A percentile compares a stretch with the other conserved stretches of the same genome.
These are phyloP conservation scores for Lanmaoa rubissima DNA, from an alignment of 768 basidiomycete genomes.

Conservation along the genomic window DNA sequence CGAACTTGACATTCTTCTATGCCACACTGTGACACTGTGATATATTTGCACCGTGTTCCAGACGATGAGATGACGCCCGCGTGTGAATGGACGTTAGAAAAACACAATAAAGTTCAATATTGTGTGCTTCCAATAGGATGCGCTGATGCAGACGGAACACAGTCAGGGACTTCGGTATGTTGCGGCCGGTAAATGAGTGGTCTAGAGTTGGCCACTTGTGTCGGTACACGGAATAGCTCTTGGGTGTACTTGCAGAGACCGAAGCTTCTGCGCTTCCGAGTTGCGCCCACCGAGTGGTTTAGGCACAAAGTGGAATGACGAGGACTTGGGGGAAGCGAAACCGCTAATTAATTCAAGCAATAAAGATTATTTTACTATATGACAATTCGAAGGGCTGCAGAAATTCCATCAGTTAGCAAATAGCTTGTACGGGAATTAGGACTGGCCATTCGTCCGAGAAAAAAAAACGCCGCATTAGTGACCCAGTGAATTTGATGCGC, in stretches of 20 bases:
- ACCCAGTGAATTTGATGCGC: slow-evolving; percentile 16
- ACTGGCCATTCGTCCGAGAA: slow-evolving; percentile 2
- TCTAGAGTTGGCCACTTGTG: neutral
- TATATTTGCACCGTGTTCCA: slow-evolving; percentile 15
- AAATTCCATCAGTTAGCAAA: slow-evolving; percentile 5
- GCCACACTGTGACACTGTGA: slow-evolving; percentile 15
- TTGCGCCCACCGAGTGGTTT: neutral
- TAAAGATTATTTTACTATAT: slow-evolving; percentile 10
- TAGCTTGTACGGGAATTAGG: slow-evolving; percentile 22
- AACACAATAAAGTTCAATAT: slow-evolving; percentile 16
- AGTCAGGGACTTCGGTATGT: neutral
- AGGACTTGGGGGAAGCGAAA: slow-evolving; percentile 6
- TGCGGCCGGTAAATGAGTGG: neutral
- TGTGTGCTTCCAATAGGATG: slow-evolving; percentile 9
- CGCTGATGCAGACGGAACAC: slow-evolving; percentile 4
- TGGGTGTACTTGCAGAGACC: neutral
- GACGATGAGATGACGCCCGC: slow-evolving; percentile 7
- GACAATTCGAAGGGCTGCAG: slow-evolving; percentile 1
- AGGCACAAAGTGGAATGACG: neutral
- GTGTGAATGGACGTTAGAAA: slow-evolving; percentile 20
- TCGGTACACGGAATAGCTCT: neutral
- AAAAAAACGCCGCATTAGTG: slow-evolving; percentile 9
- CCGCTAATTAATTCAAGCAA: slow-evolving; percentile 10
- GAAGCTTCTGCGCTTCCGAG: slow-evolving; percentile 4
- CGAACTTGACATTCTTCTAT: slow-evolving; percentile 19